Base-by-base conservation (phyloP, 2,329 filamentous ascomycete genomes). In the Aspergillus sp. region DNA sequence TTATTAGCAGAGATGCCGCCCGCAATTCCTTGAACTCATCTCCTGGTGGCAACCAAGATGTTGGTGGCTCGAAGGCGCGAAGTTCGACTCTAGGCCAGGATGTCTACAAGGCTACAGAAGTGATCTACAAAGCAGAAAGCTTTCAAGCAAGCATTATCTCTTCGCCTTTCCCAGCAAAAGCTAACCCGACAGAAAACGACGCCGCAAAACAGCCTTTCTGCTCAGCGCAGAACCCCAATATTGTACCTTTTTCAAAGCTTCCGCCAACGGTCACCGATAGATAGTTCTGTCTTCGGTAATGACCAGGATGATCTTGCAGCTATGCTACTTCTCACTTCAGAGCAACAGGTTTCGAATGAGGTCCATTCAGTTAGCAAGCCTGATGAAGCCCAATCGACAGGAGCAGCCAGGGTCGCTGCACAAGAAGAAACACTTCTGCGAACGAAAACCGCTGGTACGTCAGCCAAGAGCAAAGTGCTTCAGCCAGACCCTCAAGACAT, bases 191-290 rank as follows among this genome's bases (percentile, higher is more conserved):
- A 17, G 36, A 59, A 25, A 53, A 49, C 1, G 57, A 17, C 15
- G 50, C n/a, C 9, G 41, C 48, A 12, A 41, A 12, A n/a, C 15
- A 49, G 10, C 23, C 3, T 41, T 41, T 36, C 2, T 25, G 28
- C 7, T 59, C 55, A 23, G 58, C 58, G 19, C 49, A 49, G 28
- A 50, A 52, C 1, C 41, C 49, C 12, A 58, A 57, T 8, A 77
- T 78, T 30, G 65, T 74, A 9, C 72, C 76, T 2, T 78, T 77
- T 51, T 71, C 74, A 4, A 4, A 66, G 64, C 43, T 57, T 78
- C 9, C 62, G 70, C 36, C 65, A 61, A 30, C 62, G 68, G 17
- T 19, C 67, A 2, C 60, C 63, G 5, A 45, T 49, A 5, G 59
- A 60, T 45, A 62, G 50, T 12, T 53, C 55, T 7, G 65, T 64